These are phyloP conservation scores for Tylopilus sp. DNA, from an alignment of 1,284 basidiomycete genomes.

Conservation along the genomic window DNA sequence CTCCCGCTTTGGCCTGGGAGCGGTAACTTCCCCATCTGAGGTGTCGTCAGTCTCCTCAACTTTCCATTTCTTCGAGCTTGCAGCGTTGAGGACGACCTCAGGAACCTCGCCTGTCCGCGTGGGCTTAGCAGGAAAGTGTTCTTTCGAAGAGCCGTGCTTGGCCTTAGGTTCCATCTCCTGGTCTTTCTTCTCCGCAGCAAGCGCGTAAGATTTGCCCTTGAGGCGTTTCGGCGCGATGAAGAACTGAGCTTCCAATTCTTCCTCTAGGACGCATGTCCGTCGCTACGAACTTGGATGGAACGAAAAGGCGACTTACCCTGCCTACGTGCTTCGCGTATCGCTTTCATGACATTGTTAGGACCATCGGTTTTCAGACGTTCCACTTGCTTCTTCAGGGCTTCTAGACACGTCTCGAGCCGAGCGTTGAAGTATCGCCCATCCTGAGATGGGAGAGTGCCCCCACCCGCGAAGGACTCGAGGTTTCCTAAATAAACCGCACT, in stretches of 20 bases:
- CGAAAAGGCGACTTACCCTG: constrained; percentile 42
- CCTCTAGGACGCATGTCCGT: constrained; percentile 33
- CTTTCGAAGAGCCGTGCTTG: constrained; percentile 7
- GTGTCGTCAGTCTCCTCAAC: constrained; percentile 24
- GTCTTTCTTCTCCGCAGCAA: constrained; percentile 43
- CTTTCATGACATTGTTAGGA: constrained; percentile 52
- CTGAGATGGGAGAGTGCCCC: constrained; percentile 56
- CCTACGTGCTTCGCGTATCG: constrained; percentile 59
- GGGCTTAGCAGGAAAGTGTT: constrained; percentile 28
- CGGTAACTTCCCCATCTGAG: constrained; percentile 36
- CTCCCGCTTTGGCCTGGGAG: constrained; percentile 33
- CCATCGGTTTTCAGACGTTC: constrained; percentile 64
- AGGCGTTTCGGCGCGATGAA: constrained; percentile 62
- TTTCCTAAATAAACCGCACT: constrained; percentile 75
- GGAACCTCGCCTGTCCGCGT: constrained; percentile 43
- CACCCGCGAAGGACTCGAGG: constrained; percentile 66
- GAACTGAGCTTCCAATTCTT: constrained; percentile 45
- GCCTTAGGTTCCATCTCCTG: constrained; percentile 18
- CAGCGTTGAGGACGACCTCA: constrained; percentile 49
- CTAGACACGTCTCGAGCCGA: constrained; percentile 62
- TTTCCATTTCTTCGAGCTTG: constrained; percentile 18
- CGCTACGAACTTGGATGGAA: constrained; percentile 6
- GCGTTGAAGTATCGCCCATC: constrained; percentile 90
- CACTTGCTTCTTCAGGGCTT: constrained; percentile 61
- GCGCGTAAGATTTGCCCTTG: constrained; percentile 67